phyloP scores from a whole-genome alignment of 495 filamentous ascomycete genomes.

The Penicillium atrosanguineum region DNA sequence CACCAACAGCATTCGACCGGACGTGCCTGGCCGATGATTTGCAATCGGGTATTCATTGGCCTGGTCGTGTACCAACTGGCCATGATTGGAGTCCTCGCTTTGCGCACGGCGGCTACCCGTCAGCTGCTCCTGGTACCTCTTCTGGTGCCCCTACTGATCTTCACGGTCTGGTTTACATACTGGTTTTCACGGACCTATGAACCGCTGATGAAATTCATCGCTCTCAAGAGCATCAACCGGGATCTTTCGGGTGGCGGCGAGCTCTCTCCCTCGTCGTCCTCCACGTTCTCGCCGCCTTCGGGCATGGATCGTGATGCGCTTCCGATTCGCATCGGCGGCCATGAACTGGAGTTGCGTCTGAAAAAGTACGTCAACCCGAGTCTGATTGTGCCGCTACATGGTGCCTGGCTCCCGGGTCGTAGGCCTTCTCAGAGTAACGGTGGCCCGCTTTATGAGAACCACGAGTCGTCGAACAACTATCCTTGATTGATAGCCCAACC shows the following conservation, averaged over 20 bases:
- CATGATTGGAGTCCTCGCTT: conserved; percentile 81
- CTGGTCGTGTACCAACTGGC: conserved; percentile 84
- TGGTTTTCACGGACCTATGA: conserved; percentile 72
- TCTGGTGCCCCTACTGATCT: conserved; percentile 69
- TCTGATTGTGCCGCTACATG: conserved; percentile 43
- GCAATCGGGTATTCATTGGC: conserved; percentile 81
- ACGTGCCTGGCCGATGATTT: conserved; percentile 91
- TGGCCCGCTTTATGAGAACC: conserved; percentile 13
- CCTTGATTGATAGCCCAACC: not conserved
- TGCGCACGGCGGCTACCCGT: conserved; percentile 66
- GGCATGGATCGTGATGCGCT: conserved; percentile 46
- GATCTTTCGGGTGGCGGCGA: conserved; percentile 40
- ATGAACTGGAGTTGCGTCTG: conserved; percentile 38
- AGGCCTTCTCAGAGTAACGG: conserved; percentile 16
- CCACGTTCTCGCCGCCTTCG: conserved; percentile 40
- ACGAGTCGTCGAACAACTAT: conserved; percentile 18
- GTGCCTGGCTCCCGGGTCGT: conserved; percentile 43
- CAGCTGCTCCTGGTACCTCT: conserved; percentile 74
- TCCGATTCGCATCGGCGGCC: conserved; percentile 39
- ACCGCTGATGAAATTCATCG: conserved; percentile 87
- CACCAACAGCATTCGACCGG: conserved; percentile 94
- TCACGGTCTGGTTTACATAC: conserved; percentile 82
- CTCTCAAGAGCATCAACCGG: conserved; percentile 74
- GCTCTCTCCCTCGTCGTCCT: conserved; percentile 35
- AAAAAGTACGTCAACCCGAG: conserved; percentile 50